phyloP scores from a whole-genome alignment of 2,329 filamentous ascomycete species.

The Penicillium sp. region DNA sequence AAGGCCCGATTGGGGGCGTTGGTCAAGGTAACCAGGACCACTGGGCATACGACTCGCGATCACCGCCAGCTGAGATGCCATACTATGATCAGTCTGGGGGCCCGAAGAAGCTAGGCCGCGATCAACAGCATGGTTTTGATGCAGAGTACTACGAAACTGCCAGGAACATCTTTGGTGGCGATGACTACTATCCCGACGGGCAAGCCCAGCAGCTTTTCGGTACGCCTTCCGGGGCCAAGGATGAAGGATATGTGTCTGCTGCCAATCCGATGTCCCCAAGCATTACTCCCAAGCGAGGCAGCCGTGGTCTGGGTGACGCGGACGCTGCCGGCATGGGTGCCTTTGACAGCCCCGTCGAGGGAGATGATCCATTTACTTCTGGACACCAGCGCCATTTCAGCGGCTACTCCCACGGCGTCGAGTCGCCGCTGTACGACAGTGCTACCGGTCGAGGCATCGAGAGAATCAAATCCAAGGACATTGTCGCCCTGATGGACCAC shows the following conservation, averaged over 20 bases:
- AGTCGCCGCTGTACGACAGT: slow-evolving; percentile 83
- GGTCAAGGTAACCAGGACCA: slow-evolving; percentile 48
- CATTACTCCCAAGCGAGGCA: slow-evolving; percentile 45
- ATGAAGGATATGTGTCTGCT: slow-evolving; percentile 90
- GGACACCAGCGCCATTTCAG: slow-evolving; percentile 65
- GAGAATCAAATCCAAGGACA: slow-evolving; percentile 90
- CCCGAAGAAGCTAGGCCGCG: slow-evolving; percentile 52
- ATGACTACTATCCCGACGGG: slow-evolving; percentile 40
- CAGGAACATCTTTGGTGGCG: slow-evolving; percentile 34
- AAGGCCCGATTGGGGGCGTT: slow-evolving; percentile 63
- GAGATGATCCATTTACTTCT: slow-evolving; percentile 63
- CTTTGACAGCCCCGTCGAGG: slow-evolving; percentile 47
- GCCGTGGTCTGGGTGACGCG: slow-evolving; percentile 50
- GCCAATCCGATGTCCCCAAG: slow-evolving; percentile 54
- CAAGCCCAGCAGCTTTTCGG: slow-evolving; percentile 40
- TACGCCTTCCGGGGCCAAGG: slow-evolving; percentile 60
- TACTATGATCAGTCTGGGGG: slow-evolving; percentile 45
- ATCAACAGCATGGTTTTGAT: slow-evolving; percentile 54
- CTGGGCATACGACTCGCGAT: slow-evolving; percentile 56
- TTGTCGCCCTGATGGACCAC: slow-evolving; percentile 96
- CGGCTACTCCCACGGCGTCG: slow-evolving; percentile 87
- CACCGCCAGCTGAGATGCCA: slow-evolving; percentile 40
- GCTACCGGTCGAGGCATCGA: slow-evolving; percentile 84
- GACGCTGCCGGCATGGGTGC: slow-evolving; percentile 50
- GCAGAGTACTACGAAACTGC: slow-evolving; percentile 60